Conservation (phyloP, 1,139 yeast genomes). For the Hansenula sp. region DNA sequence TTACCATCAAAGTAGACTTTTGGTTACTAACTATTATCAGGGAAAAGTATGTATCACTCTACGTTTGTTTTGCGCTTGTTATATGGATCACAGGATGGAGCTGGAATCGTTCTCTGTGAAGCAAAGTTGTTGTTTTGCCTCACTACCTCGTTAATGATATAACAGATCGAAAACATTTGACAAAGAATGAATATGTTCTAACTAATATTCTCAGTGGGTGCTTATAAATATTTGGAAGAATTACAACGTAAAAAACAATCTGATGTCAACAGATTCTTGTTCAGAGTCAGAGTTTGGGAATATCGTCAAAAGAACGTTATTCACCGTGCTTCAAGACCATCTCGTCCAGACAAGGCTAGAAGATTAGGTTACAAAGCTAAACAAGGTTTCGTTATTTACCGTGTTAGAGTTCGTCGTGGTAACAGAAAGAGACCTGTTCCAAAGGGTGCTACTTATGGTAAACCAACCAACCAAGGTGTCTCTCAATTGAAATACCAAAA, state of each 20-base stretch:
- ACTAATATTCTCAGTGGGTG: constrained; percentile 60
- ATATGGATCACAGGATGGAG: neutral
- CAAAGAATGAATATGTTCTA: neutral
- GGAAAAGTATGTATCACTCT: constrained; percentile 1
- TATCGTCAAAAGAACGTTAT: constrained; percentile 98
- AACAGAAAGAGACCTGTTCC: constrained; percentile 99
- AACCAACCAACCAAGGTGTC: constrained; percentile 99
- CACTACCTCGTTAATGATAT: too few relatives aligned
- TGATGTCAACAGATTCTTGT: constrained; percentile 97
- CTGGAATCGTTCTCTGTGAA: too few relatives aligned
- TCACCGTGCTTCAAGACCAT: constrained; percentile 98
- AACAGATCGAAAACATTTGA: too few relatives aligned
- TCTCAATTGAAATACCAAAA: constrained; percentile 99
- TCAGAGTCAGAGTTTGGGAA: constrained; percentile 99
- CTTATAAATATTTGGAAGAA: constrained; percentile 99
- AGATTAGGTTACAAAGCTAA: constrained; percentile 99
- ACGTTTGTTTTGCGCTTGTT: neutral
- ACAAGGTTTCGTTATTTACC: constrained; percentile 98
- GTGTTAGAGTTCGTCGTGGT: constrained; percentile 99
- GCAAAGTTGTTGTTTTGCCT: too few relatives aligned
- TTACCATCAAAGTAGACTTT: constrained; percentile 1
- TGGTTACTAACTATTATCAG: constrained; percentile 1
- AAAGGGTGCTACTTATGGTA: constrained; percentile 99
- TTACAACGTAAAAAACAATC: constrained; percentile 99
- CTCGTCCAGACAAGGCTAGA: constrained; percentile 99